Conservation (phyloP, 1,139 yeast species). For the Pichiaceae sp. region DNA sequence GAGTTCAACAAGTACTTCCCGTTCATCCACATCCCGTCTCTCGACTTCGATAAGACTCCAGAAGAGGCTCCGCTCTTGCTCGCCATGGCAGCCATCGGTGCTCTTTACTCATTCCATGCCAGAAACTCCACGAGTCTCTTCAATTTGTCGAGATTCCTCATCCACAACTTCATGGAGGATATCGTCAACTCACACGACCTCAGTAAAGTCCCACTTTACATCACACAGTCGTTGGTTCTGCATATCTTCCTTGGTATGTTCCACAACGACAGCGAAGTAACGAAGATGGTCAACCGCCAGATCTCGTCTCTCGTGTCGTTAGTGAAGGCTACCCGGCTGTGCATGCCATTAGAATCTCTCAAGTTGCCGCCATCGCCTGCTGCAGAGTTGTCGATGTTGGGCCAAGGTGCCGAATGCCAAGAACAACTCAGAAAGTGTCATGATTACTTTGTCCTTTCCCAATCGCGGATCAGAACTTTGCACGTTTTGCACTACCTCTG, state of each 20-base stretch:
- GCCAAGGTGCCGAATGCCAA: constrained; percentile 16
- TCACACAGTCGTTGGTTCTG: constrained; percentile 77
- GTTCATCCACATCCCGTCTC: constrained; percentile 68
- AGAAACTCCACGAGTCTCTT: constrained; percentile 68
- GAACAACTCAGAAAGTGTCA: constrained; percentile 43
- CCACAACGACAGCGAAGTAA: constrained; percentile 64
- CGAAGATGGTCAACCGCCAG: constrained; percentile 68
- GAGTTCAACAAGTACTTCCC: constrained; percentile 80
- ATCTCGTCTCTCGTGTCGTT: constrained; percentile 71
- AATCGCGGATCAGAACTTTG: constrained; percentile 78
- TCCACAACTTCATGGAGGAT: constrained; percentile 67
- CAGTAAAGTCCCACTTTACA: constrained; percentile 72
- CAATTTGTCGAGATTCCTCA: constrained; percentile 69
- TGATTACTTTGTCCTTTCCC: constrained; percentile 72
- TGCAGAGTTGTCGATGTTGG: constrained; percentile 16
- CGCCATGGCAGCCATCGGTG: constrained; percentile 85
- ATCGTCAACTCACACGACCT: constrained; percentile 39
- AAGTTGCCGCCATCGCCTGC: constrained; percentile 48
- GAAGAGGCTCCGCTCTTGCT: constrained; percentile 72
- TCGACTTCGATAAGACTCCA: constrained; percentile 41
- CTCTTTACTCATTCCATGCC: constrained; percentile 76
- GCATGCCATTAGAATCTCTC: constrained; percentile 58
- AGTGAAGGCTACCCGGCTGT: constrained; percentile 68
- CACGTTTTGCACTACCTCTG: constrained; percentile 71
- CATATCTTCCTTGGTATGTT: constrained; percentile 80